Base-by-base conservation (phyloP, 2,329 filamentous ascomycete genomes). In the Tolypocladium ovalisporum region DNA sequence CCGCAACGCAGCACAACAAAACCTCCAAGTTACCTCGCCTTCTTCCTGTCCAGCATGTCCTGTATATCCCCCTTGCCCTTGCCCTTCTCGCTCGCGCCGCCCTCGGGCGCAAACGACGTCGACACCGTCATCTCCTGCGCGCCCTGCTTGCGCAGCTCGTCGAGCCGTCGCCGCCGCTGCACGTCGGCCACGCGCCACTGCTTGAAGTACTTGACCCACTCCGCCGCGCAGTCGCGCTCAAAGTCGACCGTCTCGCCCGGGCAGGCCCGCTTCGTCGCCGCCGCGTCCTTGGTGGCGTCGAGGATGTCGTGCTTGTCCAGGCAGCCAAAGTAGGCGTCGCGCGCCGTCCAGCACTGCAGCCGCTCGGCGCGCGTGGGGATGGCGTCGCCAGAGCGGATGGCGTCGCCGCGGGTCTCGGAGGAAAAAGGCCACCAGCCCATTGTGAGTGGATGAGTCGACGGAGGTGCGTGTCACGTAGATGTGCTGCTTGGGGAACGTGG, bases 121-220 rank as follows among this genome's bases (percentile, higher is more conserved):
- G 67, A 68, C 8, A 75, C 72, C 17, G 72, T 71, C 70, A 89
- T 79, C 71, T 81, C 79, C 62, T 80, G 77, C 15, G 88, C 89
- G 61, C 88, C 88, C 70, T 93, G 87, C 52, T 79, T 80, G 69
- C 87, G 80, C 65, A 96, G 82, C 68, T 84, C 83, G 65, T 88
- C 86, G 62, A 96, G 76, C 29, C 90, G 88, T 73, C 86, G 79
- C 67, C 89, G 87, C 73, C 93, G 90, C 66, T 96, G 89, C 68
- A 89, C 82, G 65, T 99, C 94, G 75, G 95, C 93, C 39, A 97
- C 90, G 66, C 94, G 82, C 75, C 91, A 88, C 74, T 97, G 92
- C 79, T 97, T 97, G 76, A 99, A 99, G 74, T 99, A 97, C 74
- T 91, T 90, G 60, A 97, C 94, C 94, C 94, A 99, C 69, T 91